Evolutionary conservation across 176 grass and related monocot genomes (phyloP), one percentile per base, ranked within the genome.

Genomic region (bread wheat (Triticum aestivum)): DNA sequence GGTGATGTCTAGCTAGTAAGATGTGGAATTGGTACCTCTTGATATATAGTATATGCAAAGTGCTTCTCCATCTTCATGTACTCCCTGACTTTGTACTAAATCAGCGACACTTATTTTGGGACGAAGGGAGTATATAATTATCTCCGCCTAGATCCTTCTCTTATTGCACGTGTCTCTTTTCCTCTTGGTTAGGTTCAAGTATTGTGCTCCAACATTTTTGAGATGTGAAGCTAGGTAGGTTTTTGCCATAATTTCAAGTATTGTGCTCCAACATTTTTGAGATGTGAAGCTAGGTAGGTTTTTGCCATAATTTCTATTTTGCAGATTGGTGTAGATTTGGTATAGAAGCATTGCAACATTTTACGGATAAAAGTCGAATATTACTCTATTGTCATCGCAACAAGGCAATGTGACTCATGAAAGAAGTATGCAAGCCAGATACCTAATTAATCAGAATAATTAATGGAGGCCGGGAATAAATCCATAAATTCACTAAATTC

Each of bases 1-100:
- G 51, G 12, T 70, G 17, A 77, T 80, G 81, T 62, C 75, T 85
- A 44, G 45, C 80, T 74, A 66, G 45, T 84, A 52, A 73, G 30
- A 73, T 69, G 61, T 13, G 38, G 61, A 80, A 49, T 51, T 84
- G 58, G 33, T 79, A 59, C 26, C 34, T 73, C 85, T 59, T 59
- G 33, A 34, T 66, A 52, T 52, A 52, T 51, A 17, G 15, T 54
- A 54, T 54, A 67, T 58, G 7, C 34, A 21, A 47, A 78, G 14
- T 45, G 65, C 6, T 34, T 83, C 45, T 74, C 5, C 32, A 32
- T 18, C 5, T 30, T 72, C 2, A 49, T 3, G 68, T 49, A 14
- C 45, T 49, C 45, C 45, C 4, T 49, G 0, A 49, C 11, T 49
- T 49, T 49, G 1, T 49, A 47, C 44, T 47, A 47, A 47, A 47